Conservation (phyloP, 345 rosid species). For the Ceriops decandra region DNA sequence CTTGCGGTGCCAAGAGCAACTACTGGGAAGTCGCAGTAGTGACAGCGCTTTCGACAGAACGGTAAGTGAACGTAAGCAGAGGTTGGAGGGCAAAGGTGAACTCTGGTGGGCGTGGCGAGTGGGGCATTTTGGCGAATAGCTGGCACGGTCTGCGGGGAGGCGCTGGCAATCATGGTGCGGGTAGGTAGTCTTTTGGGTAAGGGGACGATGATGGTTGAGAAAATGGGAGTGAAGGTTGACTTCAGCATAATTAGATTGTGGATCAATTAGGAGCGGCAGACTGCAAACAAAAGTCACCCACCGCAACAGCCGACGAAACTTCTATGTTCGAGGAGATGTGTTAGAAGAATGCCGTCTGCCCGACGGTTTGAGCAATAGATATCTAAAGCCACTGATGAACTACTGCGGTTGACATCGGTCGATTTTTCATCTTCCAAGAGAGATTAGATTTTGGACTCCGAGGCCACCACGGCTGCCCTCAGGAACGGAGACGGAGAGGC, state of each 20-base stretch:
- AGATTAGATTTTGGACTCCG: background rate
- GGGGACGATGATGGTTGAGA: slow-evolving; percentile 41
- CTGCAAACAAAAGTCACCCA: no score
- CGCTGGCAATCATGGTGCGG: slow-evolving; percentile 3
- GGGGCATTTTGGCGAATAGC: slow-evolving; percentile 73
- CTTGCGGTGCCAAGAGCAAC: slow-evolving; percentile 71
- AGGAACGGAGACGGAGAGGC: background rate
- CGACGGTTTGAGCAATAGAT: background rate
- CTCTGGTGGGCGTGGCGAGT: slow-evolving; percentile 30
- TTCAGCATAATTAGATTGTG: slow-evolving; percentile 39
- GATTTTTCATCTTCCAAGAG: no score
- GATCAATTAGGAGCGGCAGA: no score
- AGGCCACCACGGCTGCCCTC: background rate
- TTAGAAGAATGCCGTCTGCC: no score
- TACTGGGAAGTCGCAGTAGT: slow-evolving; percentile 84
- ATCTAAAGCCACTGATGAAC: background rate
- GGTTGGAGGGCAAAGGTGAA: slow-evolving; percentile 44
- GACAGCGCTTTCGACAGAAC: slow-evolving; percentile 94
- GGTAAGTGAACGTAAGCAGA: slow-evolving; percentile 90
- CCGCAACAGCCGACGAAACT: no score
- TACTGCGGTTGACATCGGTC: background rate
- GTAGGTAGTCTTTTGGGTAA: slow-evolving; percentile 21
- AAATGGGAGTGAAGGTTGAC: slow-evolving; percentile 50
- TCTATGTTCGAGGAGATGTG: no score
- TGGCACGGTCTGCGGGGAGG: slow-evolving; percentile 32